Percentiles rank a stretch among this genome's conserved stretches.
phyloP scores from a whole-genome alignment of 106 monocot species.

The Phalaenopsis equestris region DNA sequence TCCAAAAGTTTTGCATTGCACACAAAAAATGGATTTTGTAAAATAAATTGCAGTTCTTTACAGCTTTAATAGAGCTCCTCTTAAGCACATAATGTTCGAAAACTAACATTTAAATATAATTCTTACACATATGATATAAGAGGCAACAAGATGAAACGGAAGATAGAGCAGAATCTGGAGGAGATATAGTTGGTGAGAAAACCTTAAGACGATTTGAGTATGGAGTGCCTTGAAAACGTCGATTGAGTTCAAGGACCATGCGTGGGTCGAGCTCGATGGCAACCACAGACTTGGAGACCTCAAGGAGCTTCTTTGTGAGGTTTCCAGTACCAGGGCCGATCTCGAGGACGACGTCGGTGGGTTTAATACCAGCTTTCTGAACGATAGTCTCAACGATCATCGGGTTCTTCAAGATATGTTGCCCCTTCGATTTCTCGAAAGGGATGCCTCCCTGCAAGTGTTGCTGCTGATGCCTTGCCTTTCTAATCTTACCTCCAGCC shows the following conservation, averaged over 20 bases:
- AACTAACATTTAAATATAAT: neutral
- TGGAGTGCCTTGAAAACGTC: slow-evolving; percentile 75
- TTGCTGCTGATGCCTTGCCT: slow-evolving; percentile 34
- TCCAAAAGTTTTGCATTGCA: too few species aligned
- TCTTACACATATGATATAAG: neutral
- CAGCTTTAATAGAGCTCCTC: too few species aligned
- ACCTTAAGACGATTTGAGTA: slow-evolving; percentile 62
- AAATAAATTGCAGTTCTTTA: too few species aligned
- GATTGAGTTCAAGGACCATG: slow-evolving; percentile 90
- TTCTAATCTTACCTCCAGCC: slow-evolving; percentile 85
- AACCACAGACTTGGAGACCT: slow-evolving; percentile 76
- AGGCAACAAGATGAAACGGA: neutral
- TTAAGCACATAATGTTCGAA: too few species aligned
- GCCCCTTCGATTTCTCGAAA: slow-evolving; percentile 93
- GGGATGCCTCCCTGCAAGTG: slow-evolving; percentile 65
- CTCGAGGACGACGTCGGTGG: slow-evolving; percentile 93
- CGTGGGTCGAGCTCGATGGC: slow-evolving; percentile 86
- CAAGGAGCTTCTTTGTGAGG: slow-evolving; percentile 91
- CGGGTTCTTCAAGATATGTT: slow-evolving; percentile 93
- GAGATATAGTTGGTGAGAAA: neutral
- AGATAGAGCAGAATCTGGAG: neutral
- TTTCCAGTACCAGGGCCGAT: slow-evolving; percentile 94
- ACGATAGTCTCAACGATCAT: slow-evolving; percentile 81
- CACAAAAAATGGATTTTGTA: too few species aligned
- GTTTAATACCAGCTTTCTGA: slow-evolving; percentile 80